Evolutionary conservation across 1,284 basidiomycete genomes (phyloP).

Genomic region (Heliocybe sulcata): DNA sequence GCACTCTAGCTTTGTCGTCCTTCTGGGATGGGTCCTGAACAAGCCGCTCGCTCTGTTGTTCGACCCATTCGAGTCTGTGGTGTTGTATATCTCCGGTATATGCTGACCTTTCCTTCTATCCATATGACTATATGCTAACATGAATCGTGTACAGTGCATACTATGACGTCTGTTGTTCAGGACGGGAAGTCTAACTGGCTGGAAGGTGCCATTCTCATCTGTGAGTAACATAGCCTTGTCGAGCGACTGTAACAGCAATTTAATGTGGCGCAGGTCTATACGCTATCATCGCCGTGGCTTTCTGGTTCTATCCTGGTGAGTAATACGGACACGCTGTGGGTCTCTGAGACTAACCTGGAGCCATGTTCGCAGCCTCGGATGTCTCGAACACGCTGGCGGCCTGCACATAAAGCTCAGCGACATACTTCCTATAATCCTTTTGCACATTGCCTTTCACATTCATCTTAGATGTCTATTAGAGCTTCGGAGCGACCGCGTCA

Average conservation of each 20-base stretch:
- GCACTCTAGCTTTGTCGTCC: constrained; percentile 34
- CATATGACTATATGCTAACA: background rate
- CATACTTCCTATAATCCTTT: background rate
- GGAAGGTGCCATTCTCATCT: constrained; percentile 71
- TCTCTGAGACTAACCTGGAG: background rate
- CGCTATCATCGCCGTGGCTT: constrained; percentile 51
- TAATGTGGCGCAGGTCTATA: constrained; percentile 38
- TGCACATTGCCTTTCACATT: too few relatives aligned
- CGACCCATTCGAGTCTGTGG: constrained; percentile 75
- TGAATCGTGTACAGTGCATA: constrained; percentile 46
- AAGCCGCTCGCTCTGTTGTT: constrained; percentile 72
- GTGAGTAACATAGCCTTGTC: constrained; percentile 26
- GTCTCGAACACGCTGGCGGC: constrained; percentile 29
- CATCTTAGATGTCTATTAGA: background rate
- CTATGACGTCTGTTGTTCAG: constrained; percentile 75
- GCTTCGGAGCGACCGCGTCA: background rate
- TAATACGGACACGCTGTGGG: background rate
- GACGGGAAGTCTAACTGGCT: constrained; percentile 86
- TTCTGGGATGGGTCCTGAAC: constrained; percentile 58
- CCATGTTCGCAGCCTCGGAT: constrained; percentile 20
- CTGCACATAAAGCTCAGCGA: constrained; percentile 13
- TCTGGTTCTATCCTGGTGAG: constrained; percentile 59
- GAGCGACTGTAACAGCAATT: background rate
- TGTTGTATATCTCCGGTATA: constrained; percentile 28
- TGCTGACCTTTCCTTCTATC: background rate